A percentile compares a stretch with the other conserved stretches of the same genome.
Conservation (phyloP, 2,329 filamentous ascomycete species). For the Colletotrichum caudatum region DNA sequence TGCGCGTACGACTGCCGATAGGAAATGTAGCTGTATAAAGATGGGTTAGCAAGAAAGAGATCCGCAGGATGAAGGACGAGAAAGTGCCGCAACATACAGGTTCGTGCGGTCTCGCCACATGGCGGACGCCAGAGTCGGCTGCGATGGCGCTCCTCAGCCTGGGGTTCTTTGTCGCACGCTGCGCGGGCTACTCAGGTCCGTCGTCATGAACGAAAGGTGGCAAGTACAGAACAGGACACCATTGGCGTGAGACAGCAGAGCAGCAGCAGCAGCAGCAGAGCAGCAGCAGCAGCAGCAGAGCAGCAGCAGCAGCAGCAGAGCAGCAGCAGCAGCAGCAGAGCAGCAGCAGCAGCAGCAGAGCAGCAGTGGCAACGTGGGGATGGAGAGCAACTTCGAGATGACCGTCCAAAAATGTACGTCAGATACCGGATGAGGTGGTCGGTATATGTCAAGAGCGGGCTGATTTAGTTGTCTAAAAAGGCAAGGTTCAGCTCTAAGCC, state of each 20-base stretch:
- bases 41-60: slow-evolving; percentile 46
- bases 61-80: slow-evolving; percentile 39
- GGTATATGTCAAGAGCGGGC: slow-evolving; percentile 28
- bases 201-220: slow-evolving; percentile 37
- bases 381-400: slow-evolving; percentile 2
- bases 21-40: slow-evolving; percentile 84
- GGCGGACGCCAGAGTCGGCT: slow-evolving; percentile 64
- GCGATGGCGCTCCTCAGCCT: slow-evolving; percentile 36
- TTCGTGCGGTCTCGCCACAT: slow-evolving; percentile 99
- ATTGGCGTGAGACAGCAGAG: slow-evolving; percentile 24
- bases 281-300: not conserved
- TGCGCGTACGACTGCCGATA: slow-evolving; percentile 99
- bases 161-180: slow-evolving; percentile 40
- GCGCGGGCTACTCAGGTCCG: slow-evolving; percentile 37
- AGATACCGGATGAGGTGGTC: slow-evolving; percentile 5
- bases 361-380: slow-evolving; percentile 1
- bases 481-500: slow-evolving; percentile 14
- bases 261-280: slow-evolving; percentile 2
- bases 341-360: slow-evolving; percentile 1
- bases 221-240: slow-evolving; percentile 15
- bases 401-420: slow-evolving; percentile 1
- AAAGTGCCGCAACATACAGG: slow-evolving; percentile 71
- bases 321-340: too few species aligned
- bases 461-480: slow-evolving; percentile 19
- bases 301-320: not conserved